phyloP scores from a whole-genome alignment of 2,329 filamentous ascomycete genomes.

The Penicillium sp. region DNA sequence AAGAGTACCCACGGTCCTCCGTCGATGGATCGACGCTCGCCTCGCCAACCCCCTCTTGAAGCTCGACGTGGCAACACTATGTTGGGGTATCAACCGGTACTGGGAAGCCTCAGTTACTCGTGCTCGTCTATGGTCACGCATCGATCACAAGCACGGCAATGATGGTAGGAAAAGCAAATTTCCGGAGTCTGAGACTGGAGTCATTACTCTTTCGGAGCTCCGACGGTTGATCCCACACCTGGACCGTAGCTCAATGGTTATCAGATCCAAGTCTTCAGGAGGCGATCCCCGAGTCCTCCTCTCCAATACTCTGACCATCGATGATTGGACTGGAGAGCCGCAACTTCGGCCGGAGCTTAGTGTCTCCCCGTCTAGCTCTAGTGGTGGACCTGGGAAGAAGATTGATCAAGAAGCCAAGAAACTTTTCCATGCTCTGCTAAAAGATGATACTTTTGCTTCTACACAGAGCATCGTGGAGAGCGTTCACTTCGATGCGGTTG shows the following conservation, averaged over 20 bases:
- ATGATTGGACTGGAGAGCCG: slow-evolving; percentile 44
- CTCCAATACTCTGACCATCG: slow-evolving; percentile 36
- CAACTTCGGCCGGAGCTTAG: slow-evolving; percentile 39
- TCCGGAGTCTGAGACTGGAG: slow-evolving; percentile 6
- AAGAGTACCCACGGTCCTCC: slow-evolving; percentile 31
- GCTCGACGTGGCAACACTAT: slow-evolving; percentile 42
- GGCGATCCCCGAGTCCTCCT: slow-evolving; percentile 28
- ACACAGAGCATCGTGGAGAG: slow-evolving; percentile 15
- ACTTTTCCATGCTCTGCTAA: slow-evolving; percentile 39
- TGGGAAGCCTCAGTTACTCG: slow-evolving; percentile 43
- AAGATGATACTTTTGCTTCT: slow-evolving; percentile 13
- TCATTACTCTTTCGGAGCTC: slow-evolving; percentile 25
- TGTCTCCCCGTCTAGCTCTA: slow-evolving; percentile 23
- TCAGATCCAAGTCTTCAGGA: slow-evolving; percentile 21
- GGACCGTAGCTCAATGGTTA: slow-evolving; percentile 36
- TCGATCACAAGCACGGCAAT: slow-evolving; percentile 28
- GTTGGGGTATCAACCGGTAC: slow-evolving; percentile 44
- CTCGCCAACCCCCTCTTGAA: slow-evolving; percentile 36
- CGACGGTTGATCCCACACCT: slow-evolving; percentile 37
- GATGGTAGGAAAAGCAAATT: slow-evolving; percentile 7
- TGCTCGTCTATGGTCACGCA: slow-evolving; percentile 38
- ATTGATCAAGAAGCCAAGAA: slow-evolving; percentile 40
- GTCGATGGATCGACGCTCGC: slow-evolving; percentile 36
- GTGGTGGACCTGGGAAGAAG: slow-evolving; percentile 22
- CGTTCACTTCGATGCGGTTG: slow-evolving; percentile 28